Evolutionary conservation across 768 basidiomycete species (phyloP), one percentile per base, ranked within the genome.

Genomic region (Boletellus emodensis): DNA sequence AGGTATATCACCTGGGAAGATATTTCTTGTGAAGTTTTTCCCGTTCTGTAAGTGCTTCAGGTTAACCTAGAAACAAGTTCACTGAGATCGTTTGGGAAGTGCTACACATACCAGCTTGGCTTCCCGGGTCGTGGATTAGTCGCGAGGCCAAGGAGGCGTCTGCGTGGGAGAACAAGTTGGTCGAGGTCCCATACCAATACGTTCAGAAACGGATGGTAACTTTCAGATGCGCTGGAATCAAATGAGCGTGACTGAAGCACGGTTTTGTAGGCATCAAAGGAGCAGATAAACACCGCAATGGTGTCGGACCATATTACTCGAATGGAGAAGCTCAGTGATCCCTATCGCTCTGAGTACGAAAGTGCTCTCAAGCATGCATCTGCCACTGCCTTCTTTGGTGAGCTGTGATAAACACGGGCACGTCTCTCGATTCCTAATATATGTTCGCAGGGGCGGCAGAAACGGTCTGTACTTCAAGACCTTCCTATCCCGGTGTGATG

Each of bases 51-150:
- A 56, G 59, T 43, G 7, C 10, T 24, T 3, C 1, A 14, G 6
- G 6, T 33, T 35, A 14, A 15, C n/a, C 3, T 8, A 11, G 5
- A 6, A 15, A 12, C 9, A 6, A n/a, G 1, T 8, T 35, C 32
- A 20, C 17, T 34, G 26, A n/a, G 7, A 9, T 44, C 6, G 20
- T n/a, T 8, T 18, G 10, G 11, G 11, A 39, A 56, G 59, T 60
- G 14, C 39, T 37, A 10, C 14, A 36, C 37, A 8, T 53, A 12
- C 53, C 54, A 57, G 65, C 58, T 17, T 76, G 74, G 73, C 55
- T 73, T 43, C 74, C 75, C 7, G 71, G 72, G 6, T 70, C 71
- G 5, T 51, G 51, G n/a, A 68, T 74, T 54, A 70, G 71, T 56
- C 60, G 61, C 17, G 59, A 64, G 17, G 71, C 72, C 11, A 48